Evolutionary conservation across 169 alveolate genomes (phyloP).

Genomic region (Besnoitia besnoiti): DNA sequence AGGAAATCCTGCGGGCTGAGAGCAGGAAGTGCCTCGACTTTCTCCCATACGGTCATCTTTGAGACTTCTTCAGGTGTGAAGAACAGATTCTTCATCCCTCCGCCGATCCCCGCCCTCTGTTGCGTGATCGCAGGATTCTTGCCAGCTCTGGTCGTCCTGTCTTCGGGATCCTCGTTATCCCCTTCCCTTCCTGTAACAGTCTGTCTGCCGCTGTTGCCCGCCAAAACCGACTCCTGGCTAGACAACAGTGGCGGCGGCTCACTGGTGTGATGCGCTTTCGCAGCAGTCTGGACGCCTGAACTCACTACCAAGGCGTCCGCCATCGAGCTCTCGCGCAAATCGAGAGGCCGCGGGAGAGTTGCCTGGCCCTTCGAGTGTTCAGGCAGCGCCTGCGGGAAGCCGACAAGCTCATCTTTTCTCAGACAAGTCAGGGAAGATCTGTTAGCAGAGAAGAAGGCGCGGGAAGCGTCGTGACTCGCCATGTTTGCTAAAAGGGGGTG

Average conservation of each 20-base stretch:
- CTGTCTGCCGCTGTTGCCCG: neutral
- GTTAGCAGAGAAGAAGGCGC: neutral
- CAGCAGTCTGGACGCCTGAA: neutral
- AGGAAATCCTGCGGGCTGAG: slow-evolving; percentile 51
- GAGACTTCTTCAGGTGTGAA: slow-evolving; percentile 20
- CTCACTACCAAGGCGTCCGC: neutral
- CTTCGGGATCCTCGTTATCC: neutral
- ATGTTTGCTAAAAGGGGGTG: neutral
- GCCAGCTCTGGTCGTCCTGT: neutral
- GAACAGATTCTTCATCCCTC: neutral
- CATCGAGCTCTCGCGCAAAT: neutral
- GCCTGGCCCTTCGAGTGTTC: neutral
- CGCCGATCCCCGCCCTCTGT: neutral
- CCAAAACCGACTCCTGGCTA: neutral
- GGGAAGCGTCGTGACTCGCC: neutral
- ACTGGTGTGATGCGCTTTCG: neutral
- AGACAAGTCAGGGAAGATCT: neutral
- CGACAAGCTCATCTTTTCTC: neutral
- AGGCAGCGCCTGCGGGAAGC: neutral
- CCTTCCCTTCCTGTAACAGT: neutral
- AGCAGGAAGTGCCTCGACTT: slow-evolving; percentile 55
- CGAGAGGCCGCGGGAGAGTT: neutral
- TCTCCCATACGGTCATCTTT: slow-evolving; percentile 45
- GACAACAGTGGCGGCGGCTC: neutral
- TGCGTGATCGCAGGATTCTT: neutral